Evolutionary conservation across 129 eudicot species (phyloP), one percentile per base, ranked within the genome.

Genomic region (Arctium lappa): DNA sequence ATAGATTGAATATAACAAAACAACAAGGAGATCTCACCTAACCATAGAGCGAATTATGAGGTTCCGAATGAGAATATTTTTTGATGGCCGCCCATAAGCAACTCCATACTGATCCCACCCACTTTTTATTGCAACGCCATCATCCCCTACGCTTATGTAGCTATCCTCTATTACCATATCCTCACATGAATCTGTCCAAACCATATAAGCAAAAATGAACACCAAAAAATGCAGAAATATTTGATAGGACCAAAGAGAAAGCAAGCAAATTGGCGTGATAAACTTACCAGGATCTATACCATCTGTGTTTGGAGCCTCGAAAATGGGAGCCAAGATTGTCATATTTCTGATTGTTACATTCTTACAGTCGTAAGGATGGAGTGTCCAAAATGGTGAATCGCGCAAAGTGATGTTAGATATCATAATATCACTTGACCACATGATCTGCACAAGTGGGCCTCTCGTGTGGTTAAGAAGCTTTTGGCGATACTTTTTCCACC

Each of bases 31-130:
- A 74, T 70, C 91, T 88, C 72, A 95, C 99, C 99, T 95, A 87
- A 93, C 99, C 92, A 91, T 91, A 69, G 98, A 93, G 69, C 91
- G 98, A 84, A 95, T 90, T 6, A 93, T 86, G 73, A 95, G 97
- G 89, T 95, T 93, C n/a, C 99, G 89, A 63, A 95, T 91, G 69
- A 90, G 89, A 79, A 95, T 95, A 71, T 95, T 95, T 80, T 38
- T 84, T 16, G 99, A 93, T 4, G 99, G 99, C 22, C 91, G 86
- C 10, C 89, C 98, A 83, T 95, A 95, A 46, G 95, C 88, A 81
- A 84, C 83, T 16, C 99, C 99, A 62, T 90, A 95, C 81, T 95
- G 99, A 88, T 95, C 99, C 99, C 99, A 95, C 37, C 98, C 98
- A 72, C 98, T 94, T 91, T 94, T 94, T 82, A 94, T 94, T 73